Percentiles rank a stretch among this genome's conserved stretches.
These are phyloP conservation scores for Yamadazyma songkhlaensis DNA, from an alignment of 1,139 yeast genomes.

Conservation along the genomic window DNA sequence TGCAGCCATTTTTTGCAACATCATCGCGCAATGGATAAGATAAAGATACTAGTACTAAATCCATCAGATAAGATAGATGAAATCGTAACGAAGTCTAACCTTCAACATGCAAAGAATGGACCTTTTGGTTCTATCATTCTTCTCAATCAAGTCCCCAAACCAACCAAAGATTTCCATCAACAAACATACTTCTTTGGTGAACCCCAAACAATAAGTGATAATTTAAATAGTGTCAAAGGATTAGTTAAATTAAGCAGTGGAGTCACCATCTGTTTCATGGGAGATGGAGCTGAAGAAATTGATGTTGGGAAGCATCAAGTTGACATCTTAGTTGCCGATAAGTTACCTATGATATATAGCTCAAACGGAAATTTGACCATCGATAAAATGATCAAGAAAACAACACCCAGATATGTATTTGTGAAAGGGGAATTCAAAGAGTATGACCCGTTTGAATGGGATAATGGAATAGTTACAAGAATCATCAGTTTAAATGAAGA, in stretches of 20 bases:
- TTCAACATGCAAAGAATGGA: conserved; percentile 55
- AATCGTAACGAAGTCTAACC: conserved; percentile 47
- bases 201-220: neutral
- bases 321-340: conserved; percentile 56
- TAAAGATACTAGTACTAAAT: conserved; percentile 48
- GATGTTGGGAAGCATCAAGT: conserved; percentile 21
- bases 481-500: conserved; percentile 63
- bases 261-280: conserved; percentile 41
- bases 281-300: conserved; percentile 16
- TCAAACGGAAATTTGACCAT: conserved; percentile 28
- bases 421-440: conserved; percentile 56
- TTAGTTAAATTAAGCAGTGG: conserved; percentile 42
- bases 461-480: conserved; percentile 41
- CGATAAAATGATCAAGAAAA: conserved; percentile 42
- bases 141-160: conserved; percentile 41
- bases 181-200: conserved; percentile 6
- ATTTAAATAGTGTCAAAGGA: conserved; percentile 6
- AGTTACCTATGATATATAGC: conserved; percentile 54
- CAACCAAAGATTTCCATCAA: conserved; percentile 5
- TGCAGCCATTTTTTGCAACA: conserved; percentile 3
- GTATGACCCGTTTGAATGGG: conserved; percentile 58
- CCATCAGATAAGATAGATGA: conserved; percentile 40
- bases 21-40: conserved; percentile 14
- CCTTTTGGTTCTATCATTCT: conserved; percentile 59
- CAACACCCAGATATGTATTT: conserved; percentile 66